Evolutionary conservation across 768 basidiomycete genomes (phyloP), one percentile per base, ranked within the genome.

Genomic region (Trametes meyenii): DNA sequence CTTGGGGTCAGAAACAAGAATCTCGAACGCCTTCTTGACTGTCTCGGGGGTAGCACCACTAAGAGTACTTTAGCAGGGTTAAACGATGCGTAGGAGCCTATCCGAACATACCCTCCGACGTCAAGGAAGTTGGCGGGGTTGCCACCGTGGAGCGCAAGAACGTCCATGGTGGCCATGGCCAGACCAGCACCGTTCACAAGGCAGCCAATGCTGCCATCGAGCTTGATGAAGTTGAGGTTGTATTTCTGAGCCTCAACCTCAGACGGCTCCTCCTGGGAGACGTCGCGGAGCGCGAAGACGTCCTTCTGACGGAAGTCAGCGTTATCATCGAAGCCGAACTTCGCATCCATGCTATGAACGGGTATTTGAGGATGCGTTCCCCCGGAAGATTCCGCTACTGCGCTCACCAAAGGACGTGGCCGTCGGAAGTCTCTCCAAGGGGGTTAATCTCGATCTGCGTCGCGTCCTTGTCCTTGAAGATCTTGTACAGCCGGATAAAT

Each of bases 121-220:
- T 99, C 97, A 62, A 98, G 83, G 85, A 99, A 99, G 76, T 99
- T 98, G 56, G 97, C 97, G 5, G 97, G 97, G 68, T 96, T 89
- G 53, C 94, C 97, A 50, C 97, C 97, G 72, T 98, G 93, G 53
- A 97, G 80, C 50, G 95, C 86, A 58, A 99, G 83, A n/a, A 98
- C 96, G 71, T 99, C 97, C 97, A 99, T 98, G 58, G 97, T 99
- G 39, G 97, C 97, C 97, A 99, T 99, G 52, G 97, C 97, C 63
- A 99, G 80, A 71, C 97, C 97, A 53, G 97, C 97, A 70, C 97
- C 97, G 69, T 99, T 99, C 64, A 99, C 97, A 54, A 99, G 80
- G 78, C 97, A 99, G 29, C 97, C 97, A 62, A 99, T 88, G 76
- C 84, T 91, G 33, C 97, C 97, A 71, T 99, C 97, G 45, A 99